Base-by-base conservation (phyloP, 352 stramenopile genomes). In the Globisporangium okanoganense region DNA sequence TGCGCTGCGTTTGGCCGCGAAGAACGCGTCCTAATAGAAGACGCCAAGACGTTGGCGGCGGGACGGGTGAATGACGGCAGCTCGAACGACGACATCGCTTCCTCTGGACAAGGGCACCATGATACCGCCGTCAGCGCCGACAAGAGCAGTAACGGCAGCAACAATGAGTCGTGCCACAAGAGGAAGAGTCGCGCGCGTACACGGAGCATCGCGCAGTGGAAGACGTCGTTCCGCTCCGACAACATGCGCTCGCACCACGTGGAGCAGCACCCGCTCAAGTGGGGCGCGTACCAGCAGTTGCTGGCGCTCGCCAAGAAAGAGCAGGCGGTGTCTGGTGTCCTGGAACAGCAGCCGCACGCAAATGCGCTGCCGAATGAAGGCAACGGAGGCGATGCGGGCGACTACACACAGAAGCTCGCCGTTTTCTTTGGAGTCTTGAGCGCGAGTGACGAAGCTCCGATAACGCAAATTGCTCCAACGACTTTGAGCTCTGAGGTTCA, bases 241-340 rank as follows among this genome's bases (percentile, higher is more conserved):
- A 79, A 79, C 64, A 75, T 82, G 55, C 68, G 66, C 18, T 69
- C 64, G 56, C 71, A 82, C n/a, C n/a, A n/a, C n/a, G n/a, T n/a
- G n/a, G n/a, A n/a, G n/a, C n/a, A n/a, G n/a, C n/a, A n/a, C n/a
- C n/a, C n/a, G n/a, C n/a, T n/a, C n/a, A n/a, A n/a, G n/a, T n/a
- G n/a, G n/a, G n/a, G n/a, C n/a, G n/a, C n/a, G n/a, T n/a, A n/a
- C n/a, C n/a, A n/a, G n/a, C n/a, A n/a, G n/a, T n/a, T n/a, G n/a
- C n/a, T n/a, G n/a, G n/a, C n/a, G n/a, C n/a, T n/a, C n/a, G n/a
- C n/a, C n/a, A n/a, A n/a, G n/a, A n/a, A n/a, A n/a, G n/a, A n/a
- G n/a, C n/a, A n/a, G n/a, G n/a, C n/a, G n/a, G n/a, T n/a, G n/a
- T n/a, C n/a, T n/a, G n/a, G n/a, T n/a, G n/a, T n/a, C n/a, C n/a